Evolutionary conservation across 495 filamentous ascomycete genomes (phyloP).

Genomic region (Hypomontagnella monticulosa): DNA sequence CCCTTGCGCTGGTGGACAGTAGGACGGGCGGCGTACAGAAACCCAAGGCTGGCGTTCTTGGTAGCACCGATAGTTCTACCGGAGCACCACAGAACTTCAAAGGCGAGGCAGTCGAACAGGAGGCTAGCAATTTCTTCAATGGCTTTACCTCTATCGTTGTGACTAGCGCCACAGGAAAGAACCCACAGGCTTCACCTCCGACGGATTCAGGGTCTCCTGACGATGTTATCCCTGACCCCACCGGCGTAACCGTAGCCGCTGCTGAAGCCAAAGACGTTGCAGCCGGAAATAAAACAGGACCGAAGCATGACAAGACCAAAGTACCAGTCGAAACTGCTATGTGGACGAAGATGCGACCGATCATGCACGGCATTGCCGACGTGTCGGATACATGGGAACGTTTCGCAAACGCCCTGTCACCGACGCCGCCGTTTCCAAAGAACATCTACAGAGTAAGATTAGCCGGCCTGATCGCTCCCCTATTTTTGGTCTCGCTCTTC

Average conservation of each 20-base stretch:
- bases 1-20: constrained; percentile 69
- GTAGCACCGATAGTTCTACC: constrained; percentile 80
- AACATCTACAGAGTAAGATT: constrained; percentile 70
- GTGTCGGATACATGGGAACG: constrained; percentile 82
- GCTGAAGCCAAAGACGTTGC: constrained; percentile 67
- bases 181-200: constrained; percentile 61
- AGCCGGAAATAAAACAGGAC: constrained; percentile 56
- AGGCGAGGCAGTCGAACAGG: constrained; percentile 86
- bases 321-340: constrained; percentile 82
- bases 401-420: constrained; percentile 80
- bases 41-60: constrained; percentile 73
- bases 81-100: constrained; percentile 86
- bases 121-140: constrained; percentile 83
- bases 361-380: constrained; percentile 80
- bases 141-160: constrained; percentile 78
- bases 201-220: constrained; percentile 55
- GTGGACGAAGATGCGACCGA: constrained; percentile 75
- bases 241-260: constrained; percentile 61
- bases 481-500: constrained; percentile 68
- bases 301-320: constrained; percentile 81
- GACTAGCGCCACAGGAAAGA: constrained; percentile 78
- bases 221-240: constrained; percentile 67
- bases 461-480: constrained; percentile 65
- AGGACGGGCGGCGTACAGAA: constrained; percentile 73
- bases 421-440: constrained; percentile 78